Evolutionary conservation across 2,329 filamentous ascomycete genomes (phyloP).

Genomic region (Trichoderma endophyticum): DNA sequence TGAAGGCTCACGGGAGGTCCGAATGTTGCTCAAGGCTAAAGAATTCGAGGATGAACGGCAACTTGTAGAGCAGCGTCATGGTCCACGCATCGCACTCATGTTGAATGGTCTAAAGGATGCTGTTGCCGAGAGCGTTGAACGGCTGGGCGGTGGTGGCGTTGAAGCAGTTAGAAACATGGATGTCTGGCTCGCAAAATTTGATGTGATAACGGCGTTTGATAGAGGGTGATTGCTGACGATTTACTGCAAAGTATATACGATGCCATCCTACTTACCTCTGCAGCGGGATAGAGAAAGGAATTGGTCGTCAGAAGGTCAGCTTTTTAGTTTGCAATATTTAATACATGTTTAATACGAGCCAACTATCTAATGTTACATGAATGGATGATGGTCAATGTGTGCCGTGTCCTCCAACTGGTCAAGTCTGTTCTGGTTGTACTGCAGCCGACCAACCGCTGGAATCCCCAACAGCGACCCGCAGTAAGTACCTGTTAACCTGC

Average conservation of each 20-base stretch:
- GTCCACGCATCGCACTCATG: not conserved
- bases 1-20: not conserved
- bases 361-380: not conserved
- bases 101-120: not conserved
- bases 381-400: not conserved
- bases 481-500: not conserved
- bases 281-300: not conserved
- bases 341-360: not conserved
- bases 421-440: not conserved
- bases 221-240: not conserved
- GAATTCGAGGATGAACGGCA: not conserved
- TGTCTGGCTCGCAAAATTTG: not conserved
- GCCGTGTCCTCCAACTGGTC: not conserved
- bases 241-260: not conserved
- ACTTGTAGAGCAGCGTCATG: not conserved
- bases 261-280: no score
- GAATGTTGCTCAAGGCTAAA: not conserved
- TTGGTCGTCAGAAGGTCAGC: not conserved
- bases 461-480: not conserved
- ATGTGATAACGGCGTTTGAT: not conserved
- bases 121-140: not conserved
- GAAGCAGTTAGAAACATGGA: not conserved
- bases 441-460: not conserved
- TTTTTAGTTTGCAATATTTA: not conserved
- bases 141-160: not conserved